Base-by-base conservation (phyloP, 1,139 yeast species). In the Nadsonia starkeyi-henricii region DNA sequence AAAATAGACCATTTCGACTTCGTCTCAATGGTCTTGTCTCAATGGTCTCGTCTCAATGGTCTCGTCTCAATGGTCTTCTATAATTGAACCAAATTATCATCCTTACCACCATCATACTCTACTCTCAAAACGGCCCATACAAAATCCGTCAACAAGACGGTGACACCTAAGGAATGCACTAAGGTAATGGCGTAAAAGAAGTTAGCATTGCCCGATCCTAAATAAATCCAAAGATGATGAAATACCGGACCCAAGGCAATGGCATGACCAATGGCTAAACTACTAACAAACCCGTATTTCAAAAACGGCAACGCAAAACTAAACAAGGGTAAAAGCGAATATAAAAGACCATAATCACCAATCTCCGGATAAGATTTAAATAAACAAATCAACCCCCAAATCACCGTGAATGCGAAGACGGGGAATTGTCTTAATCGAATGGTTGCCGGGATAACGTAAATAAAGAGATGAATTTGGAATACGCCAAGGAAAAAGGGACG, bases 181-280 rank as follows among this genome's bases (percentile, higher is more conserved):
- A 91, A 72, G 20, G 93, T 86, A 57, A 91, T 84, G 48, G 97
- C 95, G 68, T 89, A 91, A 69, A 88, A 91, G 70, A 91, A 91
- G 66, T 91, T 91, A 53, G 96, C 81, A 67, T 91, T 91, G 23
- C 97, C 99, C 30, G 93, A 86, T 15, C 96, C 96, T 52, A 86
- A 72, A 49, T 83, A 85, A 55, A 91, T 85, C 99, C 99, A 91
- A 54, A 93, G 75, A 62, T 86, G 88, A 68, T 88, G 88, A 63
- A 91, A 91, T 12, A 88, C 81, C 0, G 97, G 97, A 2, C 94
- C 79, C 46, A 91, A 71, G 1, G 81, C 67, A 2, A 73, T 59
- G 18, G 78, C 68, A 54, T 75, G 78, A 9, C 75, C 54, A 48
- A 77, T 62, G 13, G 75, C 65, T 45, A 77, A 58, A 2, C 65